These are phyloP conservation scores for Arabidopsis suecica DNA, from an alignment of 345 rosid species.

Conservation along the genomic window DNA sequence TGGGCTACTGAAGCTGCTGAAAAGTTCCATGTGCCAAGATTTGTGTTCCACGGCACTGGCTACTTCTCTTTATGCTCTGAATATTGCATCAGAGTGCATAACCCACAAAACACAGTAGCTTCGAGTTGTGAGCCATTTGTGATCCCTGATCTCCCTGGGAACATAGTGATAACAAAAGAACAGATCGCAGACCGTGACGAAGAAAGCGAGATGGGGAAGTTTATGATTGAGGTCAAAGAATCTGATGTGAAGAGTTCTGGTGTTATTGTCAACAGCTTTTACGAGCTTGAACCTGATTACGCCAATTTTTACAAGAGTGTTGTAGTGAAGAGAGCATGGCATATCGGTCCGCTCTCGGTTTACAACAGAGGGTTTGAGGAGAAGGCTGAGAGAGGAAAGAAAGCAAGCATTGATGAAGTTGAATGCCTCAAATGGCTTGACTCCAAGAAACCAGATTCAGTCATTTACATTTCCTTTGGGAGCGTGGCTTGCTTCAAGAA, in stretches of 20 bases:
- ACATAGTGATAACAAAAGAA: constrained; percentile 46
- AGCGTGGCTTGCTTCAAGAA: constrained; percentile 44
- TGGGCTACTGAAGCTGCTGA: constrained; percentile 56
- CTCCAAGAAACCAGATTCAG: constrained; percentile 54
- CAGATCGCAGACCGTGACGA: constrained; percentile 7
- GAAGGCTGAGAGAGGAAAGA: constrained; percentile 50
- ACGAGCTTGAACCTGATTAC: constrained; percentile 54
- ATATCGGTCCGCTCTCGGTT: constrained; percentile 36
- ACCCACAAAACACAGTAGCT: no score
- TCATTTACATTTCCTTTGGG: constrained; percentile 63
- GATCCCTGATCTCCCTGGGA: constrained; percentile 38
- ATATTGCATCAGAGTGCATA: no score
- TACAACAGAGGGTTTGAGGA: constrained; percentile 44
- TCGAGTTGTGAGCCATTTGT: no score
- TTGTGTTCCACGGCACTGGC: constrained; percentile 54
- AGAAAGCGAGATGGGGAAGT: constrained; percentile 15
- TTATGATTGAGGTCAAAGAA: constrained; percentile 22
- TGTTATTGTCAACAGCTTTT: constrained; percentile 63
- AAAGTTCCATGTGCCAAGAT: constrained; percentile 50
- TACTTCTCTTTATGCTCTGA: constrained; percentile 35
- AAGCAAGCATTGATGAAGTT: constrained; percentile 38
- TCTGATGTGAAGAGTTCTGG: constrained; percentile 56
- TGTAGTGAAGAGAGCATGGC: constrained; percentile 32
- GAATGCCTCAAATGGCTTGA: constrained; percentile 60
- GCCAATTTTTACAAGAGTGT: constrained; percentile 6